Evolutionary conservation across 768 basidiomycete species (phyloP).

Genomic region (Pisolithus sp.): DNA sequence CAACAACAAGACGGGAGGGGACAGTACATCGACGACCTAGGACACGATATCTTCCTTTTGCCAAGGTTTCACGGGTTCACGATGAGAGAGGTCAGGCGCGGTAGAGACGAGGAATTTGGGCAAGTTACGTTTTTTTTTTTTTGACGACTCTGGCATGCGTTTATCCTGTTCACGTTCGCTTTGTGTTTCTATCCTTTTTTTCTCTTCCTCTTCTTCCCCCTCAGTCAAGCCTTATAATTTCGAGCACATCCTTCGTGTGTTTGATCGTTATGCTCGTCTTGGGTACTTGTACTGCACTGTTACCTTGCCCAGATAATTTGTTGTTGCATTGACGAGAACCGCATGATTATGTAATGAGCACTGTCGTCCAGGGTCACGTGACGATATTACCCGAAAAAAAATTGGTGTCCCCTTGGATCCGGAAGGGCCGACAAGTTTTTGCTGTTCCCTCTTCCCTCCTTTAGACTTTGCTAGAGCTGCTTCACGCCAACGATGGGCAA

Average conservation of each 20-base stretch:
- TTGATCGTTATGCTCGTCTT: slow-evolving; percentile 15
- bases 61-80: neutral
- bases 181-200: slow-evolving; percentile 4
- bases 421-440: too few species aligned
- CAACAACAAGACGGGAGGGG: slow-evolving; percentile 19
- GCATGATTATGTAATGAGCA: neutral
- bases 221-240: slow-evolving; percentile 8
- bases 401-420: neutral
- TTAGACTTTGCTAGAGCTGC: too few species aligned
- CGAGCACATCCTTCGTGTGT: slow-evolving; percentile 17
- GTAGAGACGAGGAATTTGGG: slow-evolving; percentile 12
- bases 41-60: neutral
- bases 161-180: slow-evolving; percentile 7
- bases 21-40: slow-evolving; percentile 16
- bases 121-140: slow-evolving; percentile 9
- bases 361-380: neutral
- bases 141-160: slow-evolving; percentile 10
- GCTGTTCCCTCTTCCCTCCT: too few species aligned
- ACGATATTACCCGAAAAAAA: neutral
- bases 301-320: slow-evolving; percentile 14
- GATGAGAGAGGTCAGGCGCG: slow-evolving; percentile 3
- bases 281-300: slow-evolving; percentile 7
- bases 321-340: neutral
- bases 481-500: slow-evolving; percentile 14
- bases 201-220: slow-evolving; percentile 1